phyloP scores from a whole-genome alignment of 176 grass and related monocot species.

The Lolium multiflorum region DNA sequence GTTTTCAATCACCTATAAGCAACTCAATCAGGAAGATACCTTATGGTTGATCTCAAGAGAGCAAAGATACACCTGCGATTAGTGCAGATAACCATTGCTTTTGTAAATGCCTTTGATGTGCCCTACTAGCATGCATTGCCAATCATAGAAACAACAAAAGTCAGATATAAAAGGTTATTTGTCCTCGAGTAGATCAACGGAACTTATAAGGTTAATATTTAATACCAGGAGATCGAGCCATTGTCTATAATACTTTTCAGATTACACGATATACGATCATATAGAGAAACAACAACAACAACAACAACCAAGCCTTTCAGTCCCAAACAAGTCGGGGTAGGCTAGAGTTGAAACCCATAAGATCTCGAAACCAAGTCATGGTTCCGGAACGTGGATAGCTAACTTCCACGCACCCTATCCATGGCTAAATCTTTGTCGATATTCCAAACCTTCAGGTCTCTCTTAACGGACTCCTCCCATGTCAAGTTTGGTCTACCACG shows the following conservation, averaged over 20 bases:
- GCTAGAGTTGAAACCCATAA: too few species aligned
- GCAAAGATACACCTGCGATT: background rate
- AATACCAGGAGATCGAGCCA: background rate
- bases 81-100: background rate
- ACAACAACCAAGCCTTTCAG: too few species aligned
- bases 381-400: too few species aligned
- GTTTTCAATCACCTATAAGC: background rate
- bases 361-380: too few species aligned
- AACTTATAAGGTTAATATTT: too few species aligned
- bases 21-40: background rate
- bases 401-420: too few species aligned
- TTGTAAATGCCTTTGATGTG: conserved; percentile 14
- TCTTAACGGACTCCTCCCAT: too few species aligned
- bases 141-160: conserved; percentile 5
- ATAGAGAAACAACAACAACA: too few species aligned
- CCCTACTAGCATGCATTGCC: background rate
- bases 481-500: too few species aligned
- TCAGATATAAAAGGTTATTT: background rate
- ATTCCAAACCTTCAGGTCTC: too few species aligned
- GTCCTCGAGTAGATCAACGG: background rate
- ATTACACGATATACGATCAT: background rate
- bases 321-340: too few species aligned
- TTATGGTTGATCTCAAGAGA: conserved; percentile 14
- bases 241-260: background rate
- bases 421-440: too few species aligned